phyloP scores from a whole-genome alignment of 345 rosid genomes.

The Populus ilicifolia region DNA sequence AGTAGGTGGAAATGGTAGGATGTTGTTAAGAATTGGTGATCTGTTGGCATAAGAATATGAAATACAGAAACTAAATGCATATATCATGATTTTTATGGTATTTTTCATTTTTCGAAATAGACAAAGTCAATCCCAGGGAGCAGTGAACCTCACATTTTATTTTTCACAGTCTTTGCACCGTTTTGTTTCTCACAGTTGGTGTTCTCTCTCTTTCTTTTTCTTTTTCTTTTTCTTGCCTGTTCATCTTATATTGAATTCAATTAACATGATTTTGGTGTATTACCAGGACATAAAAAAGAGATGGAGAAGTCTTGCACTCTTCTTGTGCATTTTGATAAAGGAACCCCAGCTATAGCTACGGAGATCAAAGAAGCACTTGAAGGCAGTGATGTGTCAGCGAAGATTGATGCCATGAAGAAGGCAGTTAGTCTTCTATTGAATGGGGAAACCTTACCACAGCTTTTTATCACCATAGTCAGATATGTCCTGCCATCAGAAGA shows the following conservation, averaged over 20 bases:
- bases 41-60: background rate
- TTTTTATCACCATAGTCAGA: conserved; percentile 87
- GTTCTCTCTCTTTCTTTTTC: background rate
- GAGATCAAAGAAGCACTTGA: conserved; percentile 96
- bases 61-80: background rate
- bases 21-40: background rate
- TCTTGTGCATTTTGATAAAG: conserved; percentile 83
- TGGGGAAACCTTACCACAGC: conserved; percentile 91
- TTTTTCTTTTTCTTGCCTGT: background rate
- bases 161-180: background rate
- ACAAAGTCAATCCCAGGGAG: too few relatives aligned
- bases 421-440: conserved; percentile 86
- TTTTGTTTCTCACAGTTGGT: background rate
- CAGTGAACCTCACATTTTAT: background rate
- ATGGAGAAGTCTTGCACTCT: conserved; percentile 93
- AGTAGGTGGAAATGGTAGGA: background rate
- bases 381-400: conserved; percentile 60
- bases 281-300: conserved; percentile 6
- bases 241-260: background rate
- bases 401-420: conserved; percentile 82
- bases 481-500: conserved; percentile 91
- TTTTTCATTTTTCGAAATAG: background rate
- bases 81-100: background rate
- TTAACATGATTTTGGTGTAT: conserved; percentile 1
- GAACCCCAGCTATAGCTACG: conserved; percentile 70